Percentiles rank a stretch among this genome's conserved stretches.
Conservation (phyloP, 2,329 filamentous ascomycete genomes). For the Pseudogymnoascus sp. region DNA sequence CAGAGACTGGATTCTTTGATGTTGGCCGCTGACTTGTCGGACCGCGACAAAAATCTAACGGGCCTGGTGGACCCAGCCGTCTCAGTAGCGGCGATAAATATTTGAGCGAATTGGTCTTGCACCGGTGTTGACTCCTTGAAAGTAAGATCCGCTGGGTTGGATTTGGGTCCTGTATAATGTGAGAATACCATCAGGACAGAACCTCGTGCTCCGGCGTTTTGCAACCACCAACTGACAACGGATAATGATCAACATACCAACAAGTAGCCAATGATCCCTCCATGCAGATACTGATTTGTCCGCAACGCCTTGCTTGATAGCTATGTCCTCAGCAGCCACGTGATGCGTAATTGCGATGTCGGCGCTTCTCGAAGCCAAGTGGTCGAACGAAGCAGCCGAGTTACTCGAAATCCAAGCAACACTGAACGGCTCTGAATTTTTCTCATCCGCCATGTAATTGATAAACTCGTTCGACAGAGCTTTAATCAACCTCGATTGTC, state of each 20-base stretch:
- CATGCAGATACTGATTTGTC: conserved; percentile 35
- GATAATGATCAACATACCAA: conserved; percentile 27
- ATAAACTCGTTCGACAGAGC: conserved; percentile 33
- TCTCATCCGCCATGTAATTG: conserved; percentile 22
- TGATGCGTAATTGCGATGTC: conserved; percentile 41
- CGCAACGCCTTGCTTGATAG: conserved; percentile 33
- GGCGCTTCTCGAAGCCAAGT: conserved; percentile 31
- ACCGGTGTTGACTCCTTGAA: conserved; percentile 24
- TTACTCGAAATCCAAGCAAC: conserved; percentile 40
- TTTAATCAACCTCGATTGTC: conserved; percentile 28
- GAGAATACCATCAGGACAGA: neutral
- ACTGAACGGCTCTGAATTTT: conserved; percentile 29
- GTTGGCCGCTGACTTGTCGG: conserved; percentile 42
- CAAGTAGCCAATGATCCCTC: conserved; percentile 39
- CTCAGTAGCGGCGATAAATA: conserved; percentile 30
- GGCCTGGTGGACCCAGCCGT: conserved; percentile 26
- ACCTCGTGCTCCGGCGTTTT: neutral
- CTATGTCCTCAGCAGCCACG: conserved; percentile 34
- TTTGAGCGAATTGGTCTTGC: conserved; percentile 28
- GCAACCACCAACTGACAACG: neutral
- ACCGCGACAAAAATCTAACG: conserved; percentile 37
- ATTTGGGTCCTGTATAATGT: conserved; percentile 17
- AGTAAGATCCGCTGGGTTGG: conserved; percentile 30
- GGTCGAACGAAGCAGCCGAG: conserved; percentile 38
- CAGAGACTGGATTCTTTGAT: conserved; percentile 40